A percentile compares a stretch with the other conserved stretches of the same genome.
These are phyloP conservation scores for Daldinia sp. DNA, from an alignment of 2,329 filamentous ascomycete genomes.

Conservation along the genomic window DNA sequence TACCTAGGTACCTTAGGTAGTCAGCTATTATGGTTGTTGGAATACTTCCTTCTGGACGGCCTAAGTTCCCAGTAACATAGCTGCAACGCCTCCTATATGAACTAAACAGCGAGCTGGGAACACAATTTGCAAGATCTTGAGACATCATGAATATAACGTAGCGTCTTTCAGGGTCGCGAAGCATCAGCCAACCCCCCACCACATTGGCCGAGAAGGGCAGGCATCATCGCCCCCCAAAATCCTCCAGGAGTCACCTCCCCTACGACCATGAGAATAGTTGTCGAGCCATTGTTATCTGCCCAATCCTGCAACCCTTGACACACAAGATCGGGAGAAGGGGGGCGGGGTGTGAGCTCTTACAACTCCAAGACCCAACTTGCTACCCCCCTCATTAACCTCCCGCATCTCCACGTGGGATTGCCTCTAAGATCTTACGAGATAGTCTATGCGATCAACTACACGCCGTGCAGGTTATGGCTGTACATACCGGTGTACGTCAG, in stretches of 20 bases:
- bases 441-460: slow-evolving; percentile 20
- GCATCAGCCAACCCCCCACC: slow-evolving; percentile 19
- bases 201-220: slow-evolving; percentile 11
- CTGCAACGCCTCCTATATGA: too few species aligned
- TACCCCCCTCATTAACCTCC: slow-evolving; percentile 16
- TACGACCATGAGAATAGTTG: slow-evolving; percentile 17
- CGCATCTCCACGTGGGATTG: slow-evolving; percentile 29
- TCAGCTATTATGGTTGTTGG: background rate
- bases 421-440: slow-evolving; percentile 26
- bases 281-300: slow-evolving; percentile 20
- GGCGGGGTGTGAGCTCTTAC: slow-evolving; percentile 11
- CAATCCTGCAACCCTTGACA: slow-evolving; percentile 24
- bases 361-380: background rate
- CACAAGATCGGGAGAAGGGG: slow-evolving; percentile 25
- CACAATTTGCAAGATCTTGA: too few species aligned
- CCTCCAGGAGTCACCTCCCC: slow-evolving; percentile 19
- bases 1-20: background rate
- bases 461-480: slow-evolving; percentile 14
- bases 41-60: background rate
- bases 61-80: background rate
- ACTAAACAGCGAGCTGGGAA: background rate
- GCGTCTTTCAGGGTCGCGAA: slow-evolving; percentile 7
- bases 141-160: background rate
- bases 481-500: slow-evolving; percentile 14
- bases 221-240: slow-evolving; percentile 19